Evolutionary conservation across 164 flowering plant species (phyloP), one percentile per base, ranked within the genome.

Genomic region (Echeveria elegans): DNA sequence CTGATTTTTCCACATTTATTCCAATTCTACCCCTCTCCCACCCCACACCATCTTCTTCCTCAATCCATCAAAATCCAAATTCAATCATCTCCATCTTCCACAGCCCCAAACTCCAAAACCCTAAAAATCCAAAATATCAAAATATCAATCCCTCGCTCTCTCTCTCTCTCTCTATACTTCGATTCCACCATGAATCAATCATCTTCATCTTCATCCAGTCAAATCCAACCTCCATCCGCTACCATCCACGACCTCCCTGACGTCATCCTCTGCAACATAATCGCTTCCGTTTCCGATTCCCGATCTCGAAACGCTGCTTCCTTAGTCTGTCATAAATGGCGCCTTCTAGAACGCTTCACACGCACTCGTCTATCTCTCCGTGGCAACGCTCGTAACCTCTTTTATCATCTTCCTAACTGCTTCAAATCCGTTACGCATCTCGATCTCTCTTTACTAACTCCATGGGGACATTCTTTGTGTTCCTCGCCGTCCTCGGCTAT

Each of bases 401-500:
- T 53, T 77, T 30, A 76, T 69, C 58, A 52, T 7, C 66, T 92
- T 67, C 97, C 97, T 0, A 62, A 67, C 61, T 83, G 82, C 70
- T 94, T 91, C 83, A 34, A 70, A 26, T 23, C 78, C 53, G 80
- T 87, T 14, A 77, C 87, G 37, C 61, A 80, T 69, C 86, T 94
- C 24, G 91, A 91, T 76, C 82, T 91, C 77, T 91, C 99, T 0
- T 74, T 85, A 21, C 78, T 91, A 68, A 89, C 99, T 16, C 96
- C 97, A 0, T 88, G 91, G 90, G 97, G 96, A 29, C 81, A 82
- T 69, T 62, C 86, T 15, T 77, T 80, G 52, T 72, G 75, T 64
- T 69, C 70, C 77, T 68, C 75, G 12, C 63, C 86, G 56, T 66
- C 70, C 76, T 68, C 75, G 5, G 63, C 86, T 76, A 90, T 32